These are phyloP conservation scores for Rhodotorula sp. DNA, from an alignment of 1,284 basidiomycete genomes.

Conservation along the genomic window DNA sequence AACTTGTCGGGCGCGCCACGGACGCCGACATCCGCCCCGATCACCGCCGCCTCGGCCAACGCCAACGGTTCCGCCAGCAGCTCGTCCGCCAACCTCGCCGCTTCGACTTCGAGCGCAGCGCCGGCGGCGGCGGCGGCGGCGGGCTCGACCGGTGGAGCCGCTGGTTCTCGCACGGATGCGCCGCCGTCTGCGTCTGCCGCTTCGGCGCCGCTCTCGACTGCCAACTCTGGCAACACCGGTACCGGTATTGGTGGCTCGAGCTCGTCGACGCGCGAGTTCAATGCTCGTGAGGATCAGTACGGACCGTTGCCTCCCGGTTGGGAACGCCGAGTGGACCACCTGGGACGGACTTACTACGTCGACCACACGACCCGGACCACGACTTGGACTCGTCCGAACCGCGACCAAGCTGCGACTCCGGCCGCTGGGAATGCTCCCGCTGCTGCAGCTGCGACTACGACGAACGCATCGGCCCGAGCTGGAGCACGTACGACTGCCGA, in stretches of 20 bases:
- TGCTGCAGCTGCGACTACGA: conserved; percentile 15
- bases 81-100: conserved; percentile 8
- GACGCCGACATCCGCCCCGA: conserved; percentile 34
- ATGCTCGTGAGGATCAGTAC: conserved; percentile 72
- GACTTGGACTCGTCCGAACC: conserved; percentile 80
- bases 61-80: conserved; percentile 15
- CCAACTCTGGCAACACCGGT: conserved; percentile 27
- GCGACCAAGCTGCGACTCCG: conserved; percentile 46
- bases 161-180: conserved; percentile 29
- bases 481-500: conserved; percentile 43
- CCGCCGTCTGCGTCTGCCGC: conserved; percentile 16
- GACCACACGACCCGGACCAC: conserved; percentile 81
- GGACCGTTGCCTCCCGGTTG: conserved; percentile 82
- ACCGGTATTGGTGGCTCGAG: conserved; percentile 40
- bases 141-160: background rate
- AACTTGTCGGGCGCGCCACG: conserved; percentile 54
- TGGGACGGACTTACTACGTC: conserved; percentile 77
- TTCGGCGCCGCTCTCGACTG: conserved; percentile 37
- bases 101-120: conserved; percentile 15
- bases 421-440: conserved; percentile 50
- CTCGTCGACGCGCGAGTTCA: conserved; percentile 69
- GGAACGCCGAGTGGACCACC: conserved; percentile 87
- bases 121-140: conserved; percentile 35
- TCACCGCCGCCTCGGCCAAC: conserved; percentile 38
- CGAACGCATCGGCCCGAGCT: conserved; percentile 1